phyloP scores from a whole-genome alignment of 2,329 filamentous ascomycete genomes.

The Venturia carpophila region DNA sequence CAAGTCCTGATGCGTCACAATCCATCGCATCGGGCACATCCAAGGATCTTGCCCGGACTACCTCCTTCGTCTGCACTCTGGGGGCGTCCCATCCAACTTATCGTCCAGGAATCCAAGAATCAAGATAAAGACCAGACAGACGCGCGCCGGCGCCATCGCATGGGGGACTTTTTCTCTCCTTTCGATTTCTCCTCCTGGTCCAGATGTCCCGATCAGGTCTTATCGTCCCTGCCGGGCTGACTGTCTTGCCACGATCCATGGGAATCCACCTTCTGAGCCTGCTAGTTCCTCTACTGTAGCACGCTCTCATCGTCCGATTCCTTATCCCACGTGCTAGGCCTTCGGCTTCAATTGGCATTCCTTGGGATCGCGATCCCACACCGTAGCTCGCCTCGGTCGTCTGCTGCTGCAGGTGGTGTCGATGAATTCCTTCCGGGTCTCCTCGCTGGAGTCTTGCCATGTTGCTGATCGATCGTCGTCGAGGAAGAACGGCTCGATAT shows the following conservation, averaged over 20 bases:
- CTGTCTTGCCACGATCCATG: neutral
- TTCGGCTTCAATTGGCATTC: neutral
- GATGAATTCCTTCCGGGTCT: neutral
- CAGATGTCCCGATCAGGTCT: neutral
- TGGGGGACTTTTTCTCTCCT: slow-evolving; percentile 2
- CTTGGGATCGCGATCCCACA: slow-evolving; percentile 9
- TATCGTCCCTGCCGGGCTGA: slow-evolving; percentile 1
- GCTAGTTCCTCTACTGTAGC: slow-evolving; percentile 5
- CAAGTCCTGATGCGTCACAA: too few species aligned
- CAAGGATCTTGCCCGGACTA: neutral
- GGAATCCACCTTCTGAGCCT: slow-evolving; percentile 4
- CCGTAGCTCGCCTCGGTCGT: neutral
- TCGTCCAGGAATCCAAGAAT: neutral
- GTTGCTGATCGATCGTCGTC: neutral
- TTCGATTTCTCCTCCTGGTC: neutral
- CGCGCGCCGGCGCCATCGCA: too few species aligned
- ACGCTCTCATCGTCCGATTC: slow-evolving; percentile 8
- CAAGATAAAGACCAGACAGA: neutral
- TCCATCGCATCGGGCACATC: too few species aligned
- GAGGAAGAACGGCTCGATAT: neutral
- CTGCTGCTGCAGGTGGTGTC: neutral
- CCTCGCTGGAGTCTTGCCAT: neutral
- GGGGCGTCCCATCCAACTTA: neutral
- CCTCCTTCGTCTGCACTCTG: neutral
- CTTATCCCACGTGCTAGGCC: neutral